Evolutionary conservation across 2,329 filamentous ascomycete species (phyloP), one percentile per base, ranked within the genome.

Genomic region (Exophiala lecanii-corni): DNA sequence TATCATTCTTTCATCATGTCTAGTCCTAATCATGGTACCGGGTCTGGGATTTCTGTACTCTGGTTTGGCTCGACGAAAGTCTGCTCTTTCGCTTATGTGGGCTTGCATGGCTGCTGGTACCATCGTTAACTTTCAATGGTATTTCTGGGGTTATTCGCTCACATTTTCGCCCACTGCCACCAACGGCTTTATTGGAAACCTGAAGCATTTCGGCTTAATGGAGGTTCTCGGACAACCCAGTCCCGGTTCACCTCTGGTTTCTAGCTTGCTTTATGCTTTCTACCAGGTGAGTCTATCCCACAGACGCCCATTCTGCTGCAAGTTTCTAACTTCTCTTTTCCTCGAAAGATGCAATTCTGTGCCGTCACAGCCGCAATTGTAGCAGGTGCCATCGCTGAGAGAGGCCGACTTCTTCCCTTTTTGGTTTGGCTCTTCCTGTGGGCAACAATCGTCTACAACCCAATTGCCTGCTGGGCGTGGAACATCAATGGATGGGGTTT

Each of bases 11-110:
- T 43, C 41, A 12, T 42, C 39, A 52, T 46, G 43, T 36, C 40
- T 54, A 21, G 53, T 97, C 54, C 70, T 97, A 71, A 71, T 96
- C 69, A 98, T 97, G 92, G 76, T 97, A 20, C 92, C 92, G 20
- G 92, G 92, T 58, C 89, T 98, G 58, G 89, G 88, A 43, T 96
- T 98, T 69, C 81, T 98, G 54, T 98, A 98, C 73, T 96, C 91
- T 9, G 92, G 92, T 55, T 83, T 97, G 55, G 91, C 92, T n/a
- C 84, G 92, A 55, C 81, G 92, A 74, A 98, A 98, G 74, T 97
- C 92, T 4, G 92, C 92, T 20, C 78, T 98, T 32, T 95, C 89
- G 53, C 84, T 97, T 74, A 92, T 98, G 61, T 97, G 89, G 88
- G 89, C 91, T 10, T 89, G 85, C 70, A 94, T 98, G 86, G 91